A percentile compares a stretch with the other conserved stretches of the same genome.
These are phyloP conservation scores for Aspergillus indologenus DNA, from an alignment of 495 filamentous ascomycete genomes.

Conservation along the genomic window DNA sequence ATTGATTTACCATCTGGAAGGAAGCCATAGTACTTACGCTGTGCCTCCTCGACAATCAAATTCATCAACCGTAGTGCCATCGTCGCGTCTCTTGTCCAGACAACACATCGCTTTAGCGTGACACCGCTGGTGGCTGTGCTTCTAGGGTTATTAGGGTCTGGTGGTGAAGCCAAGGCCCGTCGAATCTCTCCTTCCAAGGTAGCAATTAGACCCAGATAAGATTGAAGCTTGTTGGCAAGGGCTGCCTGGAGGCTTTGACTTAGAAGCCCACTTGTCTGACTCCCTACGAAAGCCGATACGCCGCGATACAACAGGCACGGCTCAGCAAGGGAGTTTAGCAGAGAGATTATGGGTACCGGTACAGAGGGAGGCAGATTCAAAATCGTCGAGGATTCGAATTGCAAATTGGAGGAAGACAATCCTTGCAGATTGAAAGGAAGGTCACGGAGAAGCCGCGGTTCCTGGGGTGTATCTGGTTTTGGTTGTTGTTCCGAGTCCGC, in stretches of 20 bases:
- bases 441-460: constrained; percentile 79
- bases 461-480: constrained; percentile 32
- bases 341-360: constrained; percentile 78
- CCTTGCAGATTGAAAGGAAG: constrained; percentile 94
- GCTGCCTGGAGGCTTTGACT: constrained; percentile 92
- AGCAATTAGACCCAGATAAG: constrained; percentile 89
- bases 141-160: constrained; percentile 61
- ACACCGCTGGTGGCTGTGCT: constrained; percentile 84
- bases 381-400: constrained; percentile 62
- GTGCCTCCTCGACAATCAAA: constrained; percentile 86
- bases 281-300: constrained; percentile 75
- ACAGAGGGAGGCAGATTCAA: constrained; percentile 74
- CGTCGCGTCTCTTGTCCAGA: constrained; percentile 96
- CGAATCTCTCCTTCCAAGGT: constrained; percentile 93
- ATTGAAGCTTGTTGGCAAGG: constrained; percentile 76
- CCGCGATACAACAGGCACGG: constrained; percentile 85
- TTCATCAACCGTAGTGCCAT: constrained; percentile 96
- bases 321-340: constrained; percentile 88
- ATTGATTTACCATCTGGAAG: constrained; percentile 4
- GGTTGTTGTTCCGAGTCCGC: constrained; percentile 27
- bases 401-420: constrained; percentile 78
- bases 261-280: constrained; percentile 67
- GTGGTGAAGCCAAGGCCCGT: constrained; percentile 62
- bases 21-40: constrained; percentile 47
- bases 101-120: constrained; percentile 89